Base-by-base conservation (phyloP, 495 filamentous ascomycete genomes). In the Pyrenula massariospora region DNA sequence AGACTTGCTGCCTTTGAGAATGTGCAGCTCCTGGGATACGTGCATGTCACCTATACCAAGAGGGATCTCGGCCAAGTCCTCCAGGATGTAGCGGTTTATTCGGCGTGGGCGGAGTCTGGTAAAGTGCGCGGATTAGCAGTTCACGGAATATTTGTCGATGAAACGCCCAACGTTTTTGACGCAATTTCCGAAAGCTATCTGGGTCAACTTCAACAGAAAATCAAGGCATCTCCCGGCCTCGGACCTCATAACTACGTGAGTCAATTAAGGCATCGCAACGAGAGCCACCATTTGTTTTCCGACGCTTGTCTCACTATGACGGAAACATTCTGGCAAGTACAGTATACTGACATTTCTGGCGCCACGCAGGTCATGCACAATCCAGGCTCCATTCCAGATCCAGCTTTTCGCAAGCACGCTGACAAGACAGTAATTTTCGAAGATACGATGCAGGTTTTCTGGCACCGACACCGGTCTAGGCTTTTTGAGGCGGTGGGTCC, bases 1-100 rank as follows among this genome's bases (percentile, higher is more conserved):
- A 66, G 56, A 25, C 69, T 82, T 24, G 66, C 73, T 20, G 52
- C 63, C 3, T 66, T 73, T 54, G 53, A 65, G 23, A 82, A 82
- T 63, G 75, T 81, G 15, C 69, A 63, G 11, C 69, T 80, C 3
- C 59, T 83, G 49, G 80, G 80, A 12, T 83, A 83, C 61, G 75
- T 83, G 47, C 68, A 73, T 51, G 81, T 74, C 22, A 69, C 68
- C 36, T 83, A 76, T 55, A 71, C 73, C 8, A 62, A 67, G 23
- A 69, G 78, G 22, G 65, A 73, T n/a, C 57, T 73, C 10, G 66
- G 59, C 15, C 56, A 68, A 15, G 64, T 77, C 21, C 62, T 67
- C 50, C 58, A 57, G 36, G 79, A 83, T 59, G 69, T 81, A 49
- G 60, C 67, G 24, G 70, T 69, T 19, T 81, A 79, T 54, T 68